A percentile compares a stretch with the other conserved stretches of the same genome.
These are phyloP conservation scores for Gossypium aridum DNA, from an alignment of 441 rosid genomes.

Conservation along the genomic window DNA sequence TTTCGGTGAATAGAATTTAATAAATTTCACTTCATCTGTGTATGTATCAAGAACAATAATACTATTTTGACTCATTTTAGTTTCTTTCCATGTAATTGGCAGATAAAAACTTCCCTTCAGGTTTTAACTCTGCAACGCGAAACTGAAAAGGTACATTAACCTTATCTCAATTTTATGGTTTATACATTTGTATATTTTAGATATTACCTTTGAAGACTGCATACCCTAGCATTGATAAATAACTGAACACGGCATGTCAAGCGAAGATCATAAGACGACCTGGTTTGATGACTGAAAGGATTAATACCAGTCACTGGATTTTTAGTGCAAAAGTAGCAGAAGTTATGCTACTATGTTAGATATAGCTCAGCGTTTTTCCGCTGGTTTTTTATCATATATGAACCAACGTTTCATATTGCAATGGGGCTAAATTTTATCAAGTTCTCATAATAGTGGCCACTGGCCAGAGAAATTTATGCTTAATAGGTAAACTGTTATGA, in stretches of 20 bases:
- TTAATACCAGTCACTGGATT: background rate
- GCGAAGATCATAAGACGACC: background rate
- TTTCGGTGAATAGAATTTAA: too few species aligned
- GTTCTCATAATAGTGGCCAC: background rate
- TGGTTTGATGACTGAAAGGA: background rate
- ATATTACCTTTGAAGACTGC: background rate
- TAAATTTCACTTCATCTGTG: too few species aligned
- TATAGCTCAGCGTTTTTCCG: background rate
- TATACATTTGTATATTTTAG: background rate
- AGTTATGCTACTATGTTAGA: background rate
- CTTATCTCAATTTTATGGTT: background rate
- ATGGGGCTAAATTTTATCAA: background rate
- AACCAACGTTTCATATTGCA: background rate
- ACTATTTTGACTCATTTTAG: constrained; percentile 10
- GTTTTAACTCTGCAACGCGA: constrained; percentile 77
- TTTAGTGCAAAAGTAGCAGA: background rate
- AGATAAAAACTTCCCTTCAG: constrained; percentile 98
- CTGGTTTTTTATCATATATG: background rate
- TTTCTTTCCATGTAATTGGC: constrained; percentile 23
- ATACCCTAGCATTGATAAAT: background rate
- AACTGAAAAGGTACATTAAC: constrained; percentile 64
- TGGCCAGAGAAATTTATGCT: background rate
- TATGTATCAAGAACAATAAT: background rate
- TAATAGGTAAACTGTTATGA: background rate
- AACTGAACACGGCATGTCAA: background rate